phyloP scores from a whole-genome alignment of 768 basidiomycete species.

The Mycena leptocephala region DNA sequence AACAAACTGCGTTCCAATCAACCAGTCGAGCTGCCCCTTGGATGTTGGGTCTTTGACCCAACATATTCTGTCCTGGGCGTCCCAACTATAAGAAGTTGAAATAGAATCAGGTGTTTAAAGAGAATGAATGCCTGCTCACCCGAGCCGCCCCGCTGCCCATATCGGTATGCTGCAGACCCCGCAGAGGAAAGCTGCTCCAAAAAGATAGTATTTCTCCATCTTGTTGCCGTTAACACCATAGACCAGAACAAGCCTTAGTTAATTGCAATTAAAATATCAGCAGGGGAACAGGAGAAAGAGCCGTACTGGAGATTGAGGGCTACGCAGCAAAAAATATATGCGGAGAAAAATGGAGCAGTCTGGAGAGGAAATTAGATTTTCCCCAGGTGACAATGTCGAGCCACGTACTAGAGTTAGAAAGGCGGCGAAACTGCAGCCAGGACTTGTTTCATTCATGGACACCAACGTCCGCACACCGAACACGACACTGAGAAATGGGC shows the following conservation, averaged over 20 bases:
- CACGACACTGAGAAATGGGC: neutral
- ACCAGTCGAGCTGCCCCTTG: conserved; percentile 35
- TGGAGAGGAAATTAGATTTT: conserved; percentile 4
- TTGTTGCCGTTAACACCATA: neutral
- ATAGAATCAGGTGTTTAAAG: neutral
- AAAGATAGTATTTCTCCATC: conserved; percentile 39
- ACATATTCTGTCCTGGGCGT: neutral
- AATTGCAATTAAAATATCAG: neutral
- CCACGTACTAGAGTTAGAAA: conserved; percentile 33
- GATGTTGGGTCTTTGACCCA: neutral
- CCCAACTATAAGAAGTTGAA: neutral
- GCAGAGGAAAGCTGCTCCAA: conserved; percentile 35
- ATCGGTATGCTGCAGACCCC: conserved; percentile 15
- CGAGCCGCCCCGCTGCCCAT: neutral
- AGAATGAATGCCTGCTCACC: neutral
- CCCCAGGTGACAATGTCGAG: neutral
- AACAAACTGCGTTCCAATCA: conserved; percentile 41
- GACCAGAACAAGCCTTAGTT: neutral
- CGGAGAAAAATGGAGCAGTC: conserved; percentile 40
- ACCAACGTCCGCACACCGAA: neutral
- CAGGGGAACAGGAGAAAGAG: neutral
- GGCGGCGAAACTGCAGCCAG: conserved; percentile 17
- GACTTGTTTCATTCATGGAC: neutral
- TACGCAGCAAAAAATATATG: conserved; percentile 43
- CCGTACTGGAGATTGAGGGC: conserved; percentile 45